Evolutionary conservation across 495 filamentous ascomycete species (phyloP).

Genomic region (Lindgomyces ingoldianus): DNA sequence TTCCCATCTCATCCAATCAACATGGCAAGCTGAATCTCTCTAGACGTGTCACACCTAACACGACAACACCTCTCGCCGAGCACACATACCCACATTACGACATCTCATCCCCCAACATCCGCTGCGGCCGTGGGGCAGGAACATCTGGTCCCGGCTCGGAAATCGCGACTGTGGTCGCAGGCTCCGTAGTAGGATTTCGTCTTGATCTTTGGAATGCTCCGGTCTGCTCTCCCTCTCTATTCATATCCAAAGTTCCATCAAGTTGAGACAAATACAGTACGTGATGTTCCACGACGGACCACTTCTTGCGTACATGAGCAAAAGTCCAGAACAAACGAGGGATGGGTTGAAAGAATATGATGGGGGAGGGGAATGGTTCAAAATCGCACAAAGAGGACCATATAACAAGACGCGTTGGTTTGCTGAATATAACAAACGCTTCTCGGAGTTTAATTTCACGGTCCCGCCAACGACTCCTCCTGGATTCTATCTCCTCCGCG

Average conservation of each 20-base stretch:
- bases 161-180: constrained; percentile 17
- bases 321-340: constrained; percentile 10
- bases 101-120: background rate
- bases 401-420: constrained; percentile 9
- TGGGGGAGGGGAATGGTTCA: constrained; percentile 23
- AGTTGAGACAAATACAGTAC: background rate
- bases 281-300: constrained; percentile 23
- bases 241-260: background rate
- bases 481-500: constrained; percentile 22
- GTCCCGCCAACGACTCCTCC: constrained; percentile 22
- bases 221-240: background rate
- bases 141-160: background rate
- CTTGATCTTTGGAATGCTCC: background rate
- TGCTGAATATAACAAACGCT: too few relatives aligned
- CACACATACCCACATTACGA: constrained; percentile 16
- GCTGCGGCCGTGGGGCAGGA: constrained; percentile 17
- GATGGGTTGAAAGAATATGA: constrained; percentile 13
- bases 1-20: background rate
- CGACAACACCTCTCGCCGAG: background rate
- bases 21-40: background rate
- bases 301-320: constrained; percentile 12
- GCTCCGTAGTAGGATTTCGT: constrained; percentile 17
- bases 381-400: constrained; percentile 14
- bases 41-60: background rate
- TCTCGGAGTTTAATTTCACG: constrained; percentile 21